phyloP scores from a whole-genome alignment of 2,329 filamentous ascomycete species.

The Stachybotrys chartarum region DNA sequence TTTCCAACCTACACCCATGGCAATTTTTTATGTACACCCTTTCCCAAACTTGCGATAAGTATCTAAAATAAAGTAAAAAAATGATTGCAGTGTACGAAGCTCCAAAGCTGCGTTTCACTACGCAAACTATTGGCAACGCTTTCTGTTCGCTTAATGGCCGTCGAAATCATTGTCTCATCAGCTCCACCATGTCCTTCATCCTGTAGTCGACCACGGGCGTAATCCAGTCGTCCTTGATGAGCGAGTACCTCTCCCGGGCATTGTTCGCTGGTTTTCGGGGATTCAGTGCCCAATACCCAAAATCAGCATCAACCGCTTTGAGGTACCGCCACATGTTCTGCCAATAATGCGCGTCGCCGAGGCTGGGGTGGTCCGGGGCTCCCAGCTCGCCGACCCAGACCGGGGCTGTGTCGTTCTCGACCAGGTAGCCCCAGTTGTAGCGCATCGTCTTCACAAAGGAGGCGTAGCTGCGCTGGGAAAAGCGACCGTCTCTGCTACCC shows the following conservation, averaged over 20 bases:
- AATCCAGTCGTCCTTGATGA: conserved; percentile 57
- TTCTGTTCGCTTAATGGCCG: too few species aligned
- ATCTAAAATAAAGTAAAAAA: too few species aligned
- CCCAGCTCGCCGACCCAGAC: conserved; percentile 67
- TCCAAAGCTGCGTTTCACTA: too few species aligned
- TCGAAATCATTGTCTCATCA: conserved; percentile 29
- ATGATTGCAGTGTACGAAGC: too few species aligned
- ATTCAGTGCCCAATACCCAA: conserved; percentile 66
- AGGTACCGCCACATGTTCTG: conserved; percentile 53
- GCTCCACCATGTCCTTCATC: conserved; percentile 52
- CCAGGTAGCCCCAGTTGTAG: conserved; percentile 58
- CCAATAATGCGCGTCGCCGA: conserved; percentile 60
- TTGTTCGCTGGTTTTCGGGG: conserved; percentile 54
- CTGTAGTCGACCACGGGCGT: conserved; percentile 56
- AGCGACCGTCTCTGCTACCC: conserved; percentile 54
- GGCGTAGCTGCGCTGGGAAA: conserved; percentile 51
- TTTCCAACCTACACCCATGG: too few species aligned
- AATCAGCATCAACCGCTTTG: conserved; percentile 52
- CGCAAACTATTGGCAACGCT: too few species aligned
- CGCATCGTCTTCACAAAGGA: conserved; percentile 59
- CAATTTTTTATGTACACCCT: too few species aligned
- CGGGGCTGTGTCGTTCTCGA: conserved; percentile 38
- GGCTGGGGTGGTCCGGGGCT: conserved; percentile 42
- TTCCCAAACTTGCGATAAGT: too few species aligned
- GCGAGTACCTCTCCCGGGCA: conserved; percentile 51